Conservation (phyloP, 495 filamentous ascomycete species). For the Hypomontagnella submonticulosa region DNA sequence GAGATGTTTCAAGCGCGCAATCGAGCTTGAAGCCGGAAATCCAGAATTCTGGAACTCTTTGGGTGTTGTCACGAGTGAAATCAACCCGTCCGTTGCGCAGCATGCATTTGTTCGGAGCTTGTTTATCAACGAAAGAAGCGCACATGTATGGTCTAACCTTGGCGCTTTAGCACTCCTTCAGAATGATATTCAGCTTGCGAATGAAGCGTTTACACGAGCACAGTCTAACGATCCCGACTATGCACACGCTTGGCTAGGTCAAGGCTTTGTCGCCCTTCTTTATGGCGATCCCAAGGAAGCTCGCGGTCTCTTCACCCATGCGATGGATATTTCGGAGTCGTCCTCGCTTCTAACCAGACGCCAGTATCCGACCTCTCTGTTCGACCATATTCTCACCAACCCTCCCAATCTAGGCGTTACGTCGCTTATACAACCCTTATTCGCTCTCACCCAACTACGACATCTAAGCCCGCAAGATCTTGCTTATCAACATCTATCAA, state of each 20-base stretch:
- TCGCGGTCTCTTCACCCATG: slow-evolving; percentile 88
- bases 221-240: slow-evolving; percentile 96
- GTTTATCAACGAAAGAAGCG: slow-evolving; percentile 87
- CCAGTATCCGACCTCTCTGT: slow-evolving; percentile 79
- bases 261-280: slow-evolving; percentile 83
- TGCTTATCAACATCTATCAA: slow-evolving; percentile 78
- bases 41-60: slow-evolving; percentile 98
- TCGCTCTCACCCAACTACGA: slow-evolving; percentile 85
- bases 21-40: slow-evolving; percentile 95
- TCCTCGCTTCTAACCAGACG: slow-evolving; percentile 75
- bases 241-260: slow-evolving; percentile 91
- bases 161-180: slow-evolving; percentile 87
- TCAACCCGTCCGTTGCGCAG: slow-evolving; percentile 90
- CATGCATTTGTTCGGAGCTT: slow-evolving; percentile 94
- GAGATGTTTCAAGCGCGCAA: slow-evolving; percentile 94
- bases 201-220: slow-evolving; percentile 87
- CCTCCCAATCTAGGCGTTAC: slow-evolving; percentile 68
- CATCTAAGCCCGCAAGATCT: slow-evolving; percentile 73
- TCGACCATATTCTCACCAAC: slow-evolving; percentile 76
- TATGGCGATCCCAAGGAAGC: slow-evolving; percentile 80
- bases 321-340: slow-evolving; percentile 88
- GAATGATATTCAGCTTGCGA: slow-evolving; percentile 82
- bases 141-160: slow-evolving; percentile 89
- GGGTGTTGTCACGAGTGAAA: slow-evolving; percentile 83
- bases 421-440: slow-evolving; percentile 73